phyloP scores from a whole-genome alignment of 768 basidiomycete genomes.

The Bullera alba region DNA sequence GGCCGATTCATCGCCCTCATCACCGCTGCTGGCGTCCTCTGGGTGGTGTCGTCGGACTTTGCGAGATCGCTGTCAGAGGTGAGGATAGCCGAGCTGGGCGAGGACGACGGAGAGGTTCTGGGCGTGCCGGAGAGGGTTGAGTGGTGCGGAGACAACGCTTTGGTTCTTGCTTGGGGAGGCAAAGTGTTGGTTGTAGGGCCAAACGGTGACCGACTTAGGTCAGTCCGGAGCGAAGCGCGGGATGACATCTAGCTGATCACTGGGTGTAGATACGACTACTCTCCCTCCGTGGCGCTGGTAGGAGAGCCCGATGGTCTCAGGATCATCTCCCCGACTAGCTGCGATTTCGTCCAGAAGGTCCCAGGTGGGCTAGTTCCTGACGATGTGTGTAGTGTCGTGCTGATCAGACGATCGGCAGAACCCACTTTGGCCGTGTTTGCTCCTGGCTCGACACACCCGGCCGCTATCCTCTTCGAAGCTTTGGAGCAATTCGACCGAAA shows the following conservation, averaged over 20 bases:
- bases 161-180: conserved; percentile 74
- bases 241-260: not conserved
- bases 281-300: conserved; percentile 66
- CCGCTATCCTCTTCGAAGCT: conserved; percentile 87
- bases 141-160: conserved; percentile 96
- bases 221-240: conserved; percentile 13
- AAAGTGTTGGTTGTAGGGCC: conserved; percentile 83
- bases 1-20: conserved; percentile 84
- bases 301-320: conserved; percentile 86
- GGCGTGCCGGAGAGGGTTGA: conserved; percentile 58
- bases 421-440: conserved; percentile 76
- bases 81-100: conserved; percentile 46
- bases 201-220: conserved; percentile 78
- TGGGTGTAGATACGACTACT: conserved; percentile 65
- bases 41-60: conserved; percentile 95
- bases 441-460: conserved; percentile 84
- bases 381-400: not conserved
- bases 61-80: conserved; percentile 82
- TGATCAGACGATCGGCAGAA: conserved; percentile 50
- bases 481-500: conserved; percentile 77
- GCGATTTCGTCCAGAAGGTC: conserved; percentile 89
- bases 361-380: conserved; percentile 57
- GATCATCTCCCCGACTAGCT: conserved; percentile 68
- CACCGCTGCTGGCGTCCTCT: conserved; percentile 61
- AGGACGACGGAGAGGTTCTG: conserved; percentile 14